phyloP scores from a whole-genome alignment of 345 rosid species.

The Psidium guajava region DNA sequence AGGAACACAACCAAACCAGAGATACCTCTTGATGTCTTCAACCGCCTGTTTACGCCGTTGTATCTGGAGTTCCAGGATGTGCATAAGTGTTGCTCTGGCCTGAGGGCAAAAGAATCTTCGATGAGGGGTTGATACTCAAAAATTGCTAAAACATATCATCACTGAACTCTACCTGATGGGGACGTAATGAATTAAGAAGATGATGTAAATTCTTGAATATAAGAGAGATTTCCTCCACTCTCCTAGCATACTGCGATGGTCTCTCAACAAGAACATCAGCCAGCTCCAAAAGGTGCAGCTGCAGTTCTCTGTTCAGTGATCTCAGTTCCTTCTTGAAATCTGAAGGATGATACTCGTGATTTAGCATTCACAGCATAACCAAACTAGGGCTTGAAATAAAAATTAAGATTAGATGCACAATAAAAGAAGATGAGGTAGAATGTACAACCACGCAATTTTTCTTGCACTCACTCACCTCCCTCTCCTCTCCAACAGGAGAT shows the following conservation, averaged over 20 bases:
- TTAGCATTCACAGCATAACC: not conserved
- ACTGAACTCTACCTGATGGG: constrained; percentile 59
- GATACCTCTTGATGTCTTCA: constrained; percentile 85
- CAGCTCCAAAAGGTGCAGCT: constrained; percentile 83
- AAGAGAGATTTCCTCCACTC: constrained; percentile 83
- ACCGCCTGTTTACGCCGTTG: constrained; percentile 79
- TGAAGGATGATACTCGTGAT: constrained; percentile 2
- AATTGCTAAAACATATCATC: not conserved
- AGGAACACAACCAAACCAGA: not conserved
- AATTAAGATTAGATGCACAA: not conserved
- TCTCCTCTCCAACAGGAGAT: not conserved
- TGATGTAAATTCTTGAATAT: constrained; percentile 93
- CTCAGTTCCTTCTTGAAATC: constrained; percentile 84
- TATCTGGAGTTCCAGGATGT: constrained; percentile 83
- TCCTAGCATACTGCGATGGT: constrained; percentile 91
- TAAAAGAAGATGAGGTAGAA: not conserved
- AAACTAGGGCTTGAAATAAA: not conserved
- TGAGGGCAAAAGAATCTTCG: constrained; percentile 2
- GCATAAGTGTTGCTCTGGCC: constrained; percentile 95
- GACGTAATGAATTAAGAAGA: constrained; percentile 88
- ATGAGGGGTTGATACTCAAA: not conserved
- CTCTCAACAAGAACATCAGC: constrained; percentile 94
- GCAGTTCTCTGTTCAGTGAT: constrained; percentile 72
- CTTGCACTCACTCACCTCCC: not conserved
- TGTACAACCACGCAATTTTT: not conserved